phyloP scores from a whole-genome alignment of 139 green algal genomes.

The Diplosphaera chodatii region DNA sequence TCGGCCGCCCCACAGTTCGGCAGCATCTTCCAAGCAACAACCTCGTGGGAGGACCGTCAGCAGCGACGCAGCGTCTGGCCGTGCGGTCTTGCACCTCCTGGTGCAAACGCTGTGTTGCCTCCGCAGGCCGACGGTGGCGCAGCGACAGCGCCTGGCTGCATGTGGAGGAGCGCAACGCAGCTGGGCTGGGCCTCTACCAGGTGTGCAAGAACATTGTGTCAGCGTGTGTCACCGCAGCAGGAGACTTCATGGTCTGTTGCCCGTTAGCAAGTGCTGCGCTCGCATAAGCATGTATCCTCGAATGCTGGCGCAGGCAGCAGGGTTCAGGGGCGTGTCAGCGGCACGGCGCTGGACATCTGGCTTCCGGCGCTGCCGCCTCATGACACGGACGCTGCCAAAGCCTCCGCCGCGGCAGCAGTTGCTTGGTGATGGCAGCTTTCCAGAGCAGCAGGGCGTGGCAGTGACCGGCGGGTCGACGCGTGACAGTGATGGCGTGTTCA shows the following conservation, averaged over 20 bases:
- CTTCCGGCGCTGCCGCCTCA: background rate
- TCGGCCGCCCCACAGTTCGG: too few relatives aligned
- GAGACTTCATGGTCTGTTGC: too few relatives aligned
- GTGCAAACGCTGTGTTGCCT: too few relatives aligned
- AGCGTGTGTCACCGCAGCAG: too few relatives aligned
- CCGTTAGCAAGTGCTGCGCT: too few relatives aligned
- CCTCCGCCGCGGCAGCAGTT: too few relatives aligned
- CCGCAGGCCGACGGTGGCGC: slow-evolving; percentile 33
- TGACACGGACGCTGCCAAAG: background rate
- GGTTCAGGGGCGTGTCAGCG: background rate
- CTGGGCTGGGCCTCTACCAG: slow-evolving; percentile 40
- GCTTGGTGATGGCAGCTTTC: too few relatives aligned
- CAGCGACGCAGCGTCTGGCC: too few relatives aligned
- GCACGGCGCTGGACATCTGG: background rate
- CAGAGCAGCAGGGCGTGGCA: background rate
- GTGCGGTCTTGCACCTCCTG: too few relatives aligned
- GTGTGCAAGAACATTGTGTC: background rate
- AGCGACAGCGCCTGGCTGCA: slow-evolving; percentile 49
- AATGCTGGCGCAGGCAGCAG: background rate
- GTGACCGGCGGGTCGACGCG: background rate
- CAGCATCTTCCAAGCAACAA: too few relatives aligned
- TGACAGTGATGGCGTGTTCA: background rate
- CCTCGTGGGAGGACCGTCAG: too few relatives aligned
- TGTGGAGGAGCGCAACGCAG: slow-evolving; percentile 35
- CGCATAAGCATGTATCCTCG: too few relatives aligned